phyloP scores from a whole-genome alignment of 164 flowering plant species.

The Liquidambar formosana region DNA sequence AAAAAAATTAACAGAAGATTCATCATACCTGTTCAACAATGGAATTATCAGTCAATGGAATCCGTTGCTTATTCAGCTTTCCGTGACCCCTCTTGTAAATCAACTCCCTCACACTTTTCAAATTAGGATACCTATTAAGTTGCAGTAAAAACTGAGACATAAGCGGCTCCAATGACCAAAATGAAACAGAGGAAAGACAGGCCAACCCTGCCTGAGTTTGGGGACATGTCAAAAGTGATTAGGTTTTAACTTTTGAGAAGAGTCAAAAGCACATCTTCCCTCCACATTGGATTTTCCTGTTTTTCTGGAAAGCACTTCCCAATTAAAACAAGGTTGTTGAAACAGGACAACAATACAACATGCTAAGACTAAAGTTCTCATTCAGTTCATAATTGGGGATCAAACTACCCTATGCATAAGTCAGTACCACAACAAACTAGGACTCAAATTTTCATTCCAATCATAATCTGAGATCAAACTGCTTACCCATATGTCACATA shows the following conservation, averaged over 20 bases:
- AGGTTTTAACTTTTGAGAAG: too few relatives aligned
- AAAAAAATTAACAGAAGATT: background rate
- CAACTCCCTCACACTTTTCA: conserved; percentile 54
- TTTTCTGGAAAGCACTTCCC: too few relatives aligned
- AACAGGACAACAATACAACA: too few relatives aligned
- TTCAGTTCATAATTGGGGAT: too few relatives aligned
- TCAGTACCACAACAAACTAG: too few relatives aligned
- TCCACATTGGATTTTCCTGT: too few relatives aligned
- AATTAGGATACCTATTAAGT: conserved; percentile 46
- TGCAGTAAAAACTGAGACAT: background rate
- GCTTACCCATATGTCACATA: conserved; percentile 61
- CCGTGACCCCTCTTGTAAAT: conserved; percentile 65
- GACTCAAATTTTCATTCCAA: too few relatives aligned
- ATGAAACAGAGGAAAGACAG: background rate
- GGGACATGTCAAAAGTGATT: too few relatives aligned
- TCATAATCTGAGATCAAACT: background rate
- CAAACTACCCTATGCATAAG: too few relatives aligned
- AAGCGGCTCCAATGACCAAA: background rate
- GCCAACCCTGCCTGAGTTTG: background rate
- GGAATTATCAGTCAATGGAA: conserved; percentile 55
- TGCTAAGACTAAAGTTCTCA: too few relatives aligned
- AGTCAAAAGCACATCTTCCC: too few relatives aligned
- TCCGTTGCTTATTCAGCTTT: conserved; percentile 47
- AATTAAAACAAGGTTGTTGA: too few relatives aligned
- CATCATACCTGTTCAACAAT: conserved; percentile 44